Conservation (phyloP, 164 flowering plant genomes). For the Litsea cubeba region DNA sequence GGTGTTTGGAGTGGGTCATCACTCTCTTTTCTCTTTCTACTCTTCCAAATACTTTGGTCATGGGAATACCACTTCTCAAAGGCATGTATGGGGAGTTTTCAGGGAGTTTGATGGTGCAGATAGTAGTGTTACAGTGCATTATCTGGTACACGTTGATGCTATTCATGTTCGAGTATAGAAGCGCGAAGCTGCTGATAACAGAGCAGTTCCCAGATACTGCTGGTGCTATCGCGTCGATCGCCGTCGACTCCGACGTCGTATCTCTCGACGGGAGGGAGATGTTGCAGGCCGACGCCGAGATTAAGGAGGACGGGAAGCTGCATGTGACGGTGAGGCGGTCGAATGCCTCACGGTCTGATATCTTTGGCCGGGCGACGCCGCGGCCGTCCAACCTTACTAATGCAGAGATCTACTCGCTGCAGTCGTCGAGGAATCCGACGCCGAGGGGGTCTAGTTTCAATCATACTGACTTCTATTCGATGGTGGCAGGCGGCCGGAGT, state of each 20-base stretch:
- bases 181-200: constrained; percentile 15
- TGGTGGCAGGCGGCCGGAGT: constrained; percentile 55
- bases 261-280: constrained; percentile 19
- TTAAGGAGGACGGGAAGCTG: constrained; percentile 18
- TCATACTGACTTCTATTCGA: constrained; percentile 42
- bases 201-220: constrained; percentile 20
- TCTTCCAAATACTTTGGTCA: constrained; percentile 26
- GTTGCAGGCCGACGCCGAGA: constrained; percentile 16
- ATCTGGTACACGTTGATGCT: constrained; percentile 23
- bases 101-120: constrained; percentile 18
- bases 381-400: constrained; percentile 17
- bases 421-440: constrained; percentile 18
- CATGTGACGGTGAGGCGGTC: constrained; percentile 16
- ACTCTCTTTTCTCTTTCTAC: constrained; percentile 24
- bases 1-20: constrained; percentile 18
- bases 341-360: constrained; percentile 1
- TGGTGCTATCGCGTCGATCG: constrained; percentile 14
- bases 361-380: constrained; percentile 3
- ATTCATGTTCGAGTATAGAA: constrained; percentile 23
- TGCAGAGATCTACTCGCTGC: constrained; percentile 20
- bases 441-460: constrained; percentile 21
- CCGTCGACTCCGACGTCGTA: constrained; percentile 22
- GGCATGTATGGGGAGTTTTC: constrained; percentile 22
- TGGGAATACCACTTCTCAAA: constrained; percentile 23
- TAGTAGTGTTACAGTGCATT: constrained; percentile 20